phyloP scores from a whole-genome alignment of 164 flowering plant species.

The Aristolochia contorta region DNA sequence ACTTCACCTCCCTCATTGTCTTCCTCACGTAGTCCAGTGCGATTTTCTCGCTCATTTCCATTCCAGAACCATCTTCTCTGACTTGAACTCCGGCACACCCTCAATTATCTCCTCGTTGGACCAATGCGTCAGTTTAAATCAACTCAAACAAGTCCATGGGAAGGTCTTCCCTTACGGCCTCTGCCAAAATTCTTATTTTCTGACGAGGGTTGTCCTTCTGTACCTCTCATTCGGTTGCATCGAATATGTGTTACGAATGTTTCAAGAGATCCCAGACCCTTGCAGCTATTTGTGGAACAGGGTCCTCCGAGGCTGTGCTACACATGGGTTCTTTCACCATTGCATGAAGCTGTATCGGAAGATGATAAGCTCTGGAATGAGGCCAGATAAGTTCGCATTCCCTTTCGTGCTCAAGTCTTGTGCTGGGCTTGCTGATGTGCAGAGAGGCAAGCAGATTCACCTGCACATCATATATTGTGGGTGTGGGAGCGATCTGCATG shows the following conservation, averaged over 20 bases:
- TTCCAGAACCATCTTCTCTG: background rate
- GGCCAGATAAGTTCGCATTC: slow-evolving; percentile 13
- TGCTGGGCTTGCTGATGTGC: slow-evolving; percentile 13
- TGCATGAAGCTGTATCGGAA: slow-evolving; percentile 4
- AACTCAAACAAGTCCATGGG: slow-evolving; percentile 11
- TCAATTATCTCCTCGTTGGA: background rate
- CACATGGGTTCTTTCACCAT: slow-evolving; percentile 5
- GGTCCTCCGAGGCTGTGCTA: slow-evolving; percentile 10
- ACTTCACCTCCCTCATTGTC: too few relatives aligned
- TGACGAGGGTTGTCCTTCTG: background rate
- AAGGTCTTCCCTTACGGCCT: slow-evolving; percentile 7
- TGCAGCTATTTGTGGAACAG: slow-evolving; percentile 11
- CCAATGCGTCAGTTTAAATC: slow-evolving; percentile 3
- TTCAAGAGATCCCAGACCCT: slow-evolving; percentile 1
- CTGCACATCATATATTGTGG: slow-evolving; percentile 10
- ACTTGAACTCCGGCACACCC: background rate
- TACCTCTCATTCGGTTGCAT: slow-evolving; percentile 9
- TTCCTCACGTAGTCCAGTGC: too few relatives aligned
- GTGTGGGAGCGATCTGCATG: slow-evolving; percentile 5
- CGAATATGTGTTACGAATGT: background rate
- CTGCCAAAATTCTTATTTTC: background rate
- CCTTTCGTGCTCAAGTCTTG: slow-evolving; percentile 13
- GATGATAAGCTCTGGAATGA: slow-evolving; percentile 3
- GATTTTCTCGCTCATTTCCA: background rate
- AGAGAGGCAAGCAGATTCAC: slow-evolving; percentile 10